These are phyloP conservation scores for Psilocybe sp. DNA, from an alignment of 768 basidiomycete species.

Conservation along the genomic window DNA sequence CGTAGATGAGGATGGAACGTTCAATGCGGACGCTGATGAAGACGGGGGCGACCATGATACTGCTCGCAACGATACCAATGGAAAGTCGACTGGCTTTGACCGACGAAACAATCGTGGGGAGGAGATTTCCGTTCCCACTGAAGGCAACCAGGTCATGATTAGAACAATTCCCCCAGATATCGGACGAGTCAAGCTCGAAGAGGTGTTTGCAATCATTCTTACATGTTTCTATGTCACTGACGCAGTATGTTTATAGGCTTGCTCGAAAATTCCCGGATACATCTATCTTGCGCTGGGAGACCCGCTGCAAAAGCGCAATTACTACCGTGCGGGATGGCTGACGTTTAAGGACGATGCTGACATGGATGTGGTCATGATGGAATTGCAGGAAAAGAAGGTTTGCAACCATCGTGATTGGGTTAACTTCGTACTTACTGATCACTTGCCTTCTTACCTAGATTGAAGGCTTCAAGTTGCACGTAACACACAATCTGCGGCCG, in stretches of 20 bases:
- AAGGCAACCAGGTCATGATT: slow-evolving; percentile 92
- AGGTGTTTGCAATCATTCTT: slow-evolving; percentile 43
- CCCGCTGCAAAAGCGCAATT: slow-evolving; percentile 89
- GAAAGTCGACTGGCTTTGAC: slow-evolving; percentile 43
- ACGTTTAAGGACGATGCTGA: slow-evolving; percentile 84
- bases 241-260: slow-evolving; percentile 49
- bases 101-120: slow-evolving; percentile 60
- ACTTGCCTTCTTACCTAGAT: slow-evolving; percentile 49
- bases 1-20: slow-evolving; percentile 75
- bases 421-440: slow-evolving; percentile 3
- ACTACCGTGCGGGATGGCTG: slow-evolving; percentile 94
- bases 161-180: slow-evolving; percentile 93
- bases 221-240: slow-evolving; percentile 1
- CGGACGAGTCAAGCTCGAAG: slow-evolving; percentile 85
- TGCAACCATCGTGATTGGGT: slow-evolving; percentile 10
- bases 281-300: slow-evolving; percentile 89
- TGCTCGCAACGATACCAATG: slow-evolving; percentile 54
- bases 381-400: slow-evolving; percentile 86
- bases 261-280: slow-evolving; percentile 75
- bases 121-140: slow-evolving; percentile 68
- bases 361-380: slow-evolving; percentile 67
- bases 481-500: slow-evolving; percentile 76
- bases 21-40: slow-evolving; percentile 69
- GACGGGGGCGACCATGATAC: slow-evolving; percentile 61
- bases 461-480: slow-evolving; percentile 92